A percentile compares a stretch with the other conserved stretches of the same genome.
These are phyloP conservation scores for Schizonepeta tenuifolia DNA, from an alignment of 257 asterid species.

Conservation along the genomic window DNA sequence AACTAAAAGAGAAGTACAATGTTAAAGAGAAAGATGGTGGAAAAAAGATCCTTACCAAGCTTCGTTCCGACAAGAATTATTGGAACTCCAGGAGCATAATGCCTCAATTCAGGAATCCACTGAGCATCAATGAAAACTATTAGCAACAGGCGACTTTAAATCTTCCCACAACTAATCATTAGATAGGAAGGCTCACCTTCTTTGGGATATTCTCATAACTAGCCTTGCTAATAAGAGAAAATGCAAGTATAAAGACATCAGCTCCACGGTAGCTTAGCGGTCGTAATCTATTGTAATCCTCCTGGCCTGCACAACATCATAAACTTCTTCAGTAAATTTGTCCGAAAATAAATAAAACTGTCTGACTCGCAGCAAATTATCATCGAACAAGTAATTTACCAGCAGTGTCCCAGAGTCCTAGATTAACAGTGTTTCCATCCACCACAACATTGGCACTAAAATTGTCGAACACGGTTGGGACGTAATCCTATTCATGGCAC, in stretches of 20 bases:
- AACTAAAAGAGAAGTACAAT: neutral
- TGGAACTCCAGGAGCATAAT: slow-evolving; percentile 92
- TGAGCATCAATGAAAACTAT: slow-evolving; percentile 44
- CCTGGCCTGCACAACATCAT: slow-evolving; percentile 65
- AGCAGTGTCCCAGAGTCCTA: slow-evolving; percentile 94
- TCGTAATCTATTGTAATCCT: slow-evolving; percentile 84
- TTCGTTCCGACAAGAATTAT: slow-evolving; percentile 93
- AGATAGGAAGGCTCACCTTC: slow-evolving; percentile 49
- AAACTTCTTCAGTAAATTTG: slow-evolving; percentile 27
- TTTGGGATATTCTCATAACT: slow-evolving; percentile 82
- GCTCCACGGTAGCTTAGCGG: slow-evolving; percentile 96
- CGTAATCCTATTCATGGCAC: slow-evolving; percentile 63
- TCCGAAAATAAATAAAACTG: neutral
- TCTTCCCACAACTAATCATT: neutral
- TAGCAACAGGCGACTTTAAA: slow-evolving; percentile 26
- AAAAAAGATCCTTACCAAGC: slow-evolving; percentile 64
- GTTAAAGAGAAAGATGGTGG: slow-evolving; percentile 26
- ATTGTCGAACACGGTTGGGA: slow-evolving; percentile 92
- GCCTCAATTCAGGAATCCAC: slow-evolving; percentile 98
- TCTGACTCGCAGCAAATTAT: too few relatives aligned
- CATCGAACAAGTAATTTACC: slow-evolving; percentile 47
- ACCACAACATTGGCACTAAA: slow-evolving; percentile 88
- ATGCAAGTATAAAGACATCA: slow-evolving; percentile 87
- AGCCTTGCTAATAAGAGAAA: slow-evolving; percentile 91
- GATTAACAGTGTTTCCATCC: slow-evolving; percentile 83